Evolutionary conservation across 768 basidiomycete genomes (phyloP), one percentile per base, ranked within the genome.

Genomic region (Tephrocybe sp.): DNA sequence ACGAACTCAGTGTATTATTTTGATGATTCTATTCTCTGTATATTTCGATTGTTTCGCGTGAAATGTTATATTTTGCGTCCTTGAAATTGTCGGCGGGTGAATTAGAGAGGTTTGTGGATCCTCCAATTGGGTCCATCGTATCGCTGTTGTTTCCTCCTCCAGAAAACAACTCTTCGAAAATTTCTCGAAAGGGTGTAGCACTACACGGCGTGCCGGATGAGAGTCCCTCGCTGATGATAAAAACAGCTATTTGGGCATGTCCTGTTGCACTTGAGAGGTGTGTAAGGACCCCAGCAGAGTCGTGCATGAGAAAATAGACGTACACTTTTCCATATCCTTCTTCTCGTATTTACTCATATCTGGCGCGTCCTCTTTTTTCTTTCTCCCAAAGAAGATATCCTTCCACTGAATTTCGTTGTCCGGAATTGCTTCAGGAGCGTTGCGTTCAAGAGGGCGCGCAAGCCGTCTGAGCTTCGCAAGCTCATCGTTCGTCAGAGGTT

Each of bases 381-480:
- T 69, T 54, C 63, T 55, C 52, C 82, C 78, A 45, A 75, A 64
- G 42, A 82, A 62, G 4, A 79, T 73, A 41, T 82, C 77, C 44
- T 66, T 73, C 82, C 81, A 83, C 21, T 66, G 61, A 33, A 77
- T 66, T 19, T 55, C 55, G 30, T 63, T 60, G 48, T 52, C 63
- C 12, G 42, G 16, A 18, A 42, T 50, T 1, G 43, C 53, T 11
- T 50, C 47, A 10, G 23, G 15, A 25, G 45, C 39, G 18, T 39
- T 45, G 11, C 22, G 42, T 24, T 44, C 49, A 11, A 57, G 52
- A 16, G 61, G 60, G 19, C 70, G 69, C 30, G 80, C 82, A 19
- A 89, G 74, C 45, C 70, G 75, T 58, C 74, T 75, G 45, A 88
- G 64, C 49, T 77, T 69, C 34, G 68, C 73, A 21, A 86, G 64